Conservation (phyloP, 1,284 basidiomycete genomes). For the Cryptococcus sp. region DNA sequence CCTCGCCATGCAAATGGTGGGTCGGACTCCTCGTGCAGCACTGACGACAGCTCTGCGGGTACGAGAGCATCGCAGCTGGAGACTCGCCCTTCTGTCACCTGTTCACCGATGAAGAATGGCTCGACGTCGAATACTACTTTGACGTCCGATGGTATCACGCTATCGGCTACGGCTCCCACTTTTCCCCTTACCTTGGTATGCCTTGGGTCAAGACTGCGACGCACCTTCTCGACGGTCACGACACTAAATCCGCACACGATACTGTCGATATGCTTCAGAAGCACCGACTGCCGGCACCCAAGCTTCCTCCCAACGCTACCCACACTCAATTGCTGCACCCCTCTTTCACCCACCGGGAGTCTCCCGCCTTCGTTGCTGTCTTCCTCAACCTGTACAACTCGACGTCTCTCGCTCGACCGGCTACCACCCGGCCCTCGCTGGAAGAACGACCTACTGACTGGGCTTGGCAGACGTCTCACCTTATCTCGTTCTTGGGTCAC, state of each 20-base stretch:
- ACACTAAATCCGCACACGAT: slow-evolving; percentile 17
- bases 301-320: slow-evolving; percentile 41
- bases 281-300: slow-evolving; percentile 30
- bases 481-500: slow-evolving; percentile 49
- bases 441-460: slow-evolving; percentile 34
- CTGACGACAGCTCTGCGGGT: slow-evolving; percentile 41
- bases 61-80: slow-evolving; percentile 45
- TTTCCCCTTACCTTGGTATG: slow-evolving; percentile 46
- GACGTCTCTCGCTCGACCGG: slow-evolving; percentile 25
- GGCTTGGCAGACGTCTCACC: slow-evolving; percentile 45
- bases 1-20: slow-evolving; percentile 46
- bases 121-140: slow-evolving; percentile 45
- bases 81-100: slow-evolving; percentile 42
- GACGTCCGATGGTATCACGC: slow-evolving; percentile 46
- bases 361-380: slow-evolving; percentile 47
- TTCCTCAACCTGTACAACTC: slow-evolving; percentile 49
- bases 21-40: slow-evolving; percentile 11
- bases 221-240: slow-evolving; percentile 41
- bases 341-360: slow-evolving; percentile 50
- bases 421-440: slow-evolving; percentile 30
- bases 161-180: slow-evolving; percentile 44
- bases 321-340: slow-evolving; percentile 45
- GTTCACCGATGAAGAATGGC: slow-evolving; percentile 45
- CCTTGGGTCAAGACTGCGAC: slow-evolving; percentile 47
- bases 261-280: slow-evolving; percentile 10